Evolutionary conservation across 2,329 filamentous ascomycete genomes (phyloP), one percentile per base, ranked within the genome.

Genomic region (Colletotrichum noveboracense): DNA sequence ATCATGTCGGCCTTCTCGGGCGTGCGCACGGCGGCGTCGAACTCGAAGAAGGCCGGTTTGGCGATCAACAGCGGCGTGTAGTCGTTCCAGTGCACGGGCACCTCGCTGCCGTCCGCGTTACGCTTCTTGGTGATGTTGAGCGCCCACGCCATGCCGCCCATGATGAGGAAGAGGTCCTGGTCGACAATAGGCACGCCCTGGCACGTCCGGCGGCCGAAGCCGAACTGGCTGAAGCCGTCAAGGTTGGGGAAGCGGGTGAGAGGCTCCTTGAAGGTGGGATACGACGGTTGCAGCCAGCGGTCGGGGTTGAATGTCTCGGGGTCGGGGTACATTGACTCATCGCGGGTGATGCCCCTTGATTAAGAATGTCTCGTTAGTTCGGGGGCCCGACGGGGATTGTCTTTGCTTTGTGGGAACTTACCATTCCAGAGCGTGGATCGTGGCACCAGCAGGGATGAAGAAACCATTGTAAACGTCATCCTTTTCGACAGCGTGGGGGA

Each of bases 401-500:
- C 18, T 62, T 34, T 8, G 7, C 7, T 32, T 38, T 7, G 28
- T 52, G 12, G 2, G 6, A 52, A 52, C 76, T 75, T 21, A 74
- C 76, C 76, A 77, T 55, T 77, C 70, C 24, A 76, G 71, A n/a
- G 89, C 87, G 68, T 91, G 86, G 24, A 91, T 86, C 1, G 88
- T 88, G 2, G 88, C 86, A 7, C 89, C 89, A 34, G 86, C 87
- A 1, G 87, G 87, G 64, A 91, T 89, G 79, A 88, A 87, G 78
- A 88, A 90, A 3, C 89, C 89, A 4, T 88, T 82, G 76, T 89
- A 91, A 26, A 89, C 84, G 76, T 90, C 88, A 68, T 90, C 89
- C 69, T 86, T 84, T 69, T 88, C 87, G 7, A 86, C 81, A 1
- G 88, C 86, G 76, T 91, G 89, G 1, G 89, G 88, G 7, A 91